A percentile compares a stretch with the other conserved stretches of the same genome.
Evolutionary conservation across 2,329 filamentous ascomycete genomes (phyloP).

Genomic region (Bipolaris zeicola): DNA sequence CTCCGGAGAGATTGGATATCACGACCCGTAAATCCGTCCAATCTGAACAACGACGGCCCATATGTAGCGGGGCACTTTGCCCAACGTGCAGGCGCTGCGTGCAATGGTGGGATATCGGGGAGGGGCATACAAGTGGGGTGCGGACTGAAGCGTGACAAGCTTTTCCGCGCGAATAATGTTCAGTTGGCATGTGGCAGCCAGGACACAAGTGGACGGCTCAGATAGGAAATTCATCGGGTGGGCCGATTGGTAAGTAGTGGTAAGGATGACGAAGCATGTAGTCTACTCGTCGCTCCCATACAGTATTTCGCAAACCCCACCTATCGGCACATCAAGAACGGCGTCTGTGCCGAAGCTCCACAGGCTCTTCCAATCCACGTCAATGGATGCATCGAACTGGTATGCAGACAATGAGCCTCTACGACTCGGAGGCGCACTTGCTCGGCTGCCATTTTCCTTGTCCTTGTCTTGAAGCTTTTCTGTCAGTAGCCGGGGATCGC

Average conservation of each 20-base stretch:
- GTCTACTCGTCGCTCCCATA: constrained; percentile 67
- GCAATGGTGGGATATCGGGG: constrained; percentile 15
- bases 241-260: constrained; percentile 14
- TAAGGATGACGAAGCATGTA: constrained; percentile 23
- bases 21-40: constrained; percentile 6
- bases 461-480: constrained; percentile 30
- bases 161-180: constrained; percentile 15
- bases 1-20: constrained; percentile 20
- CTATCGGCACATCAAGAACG: constrained; percentile 94
- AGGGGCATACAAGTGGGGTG: constrained; percentile 31
- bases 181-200: neutral
- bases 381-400: constrained; percentile 47
- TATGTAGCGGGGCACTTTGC: constrained; percentile 18
- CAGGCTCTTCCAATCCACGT: constrained; percentile 75
- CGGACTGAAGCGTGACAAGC: constrained; percentile 21
- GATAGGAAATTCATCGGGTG: neutral
- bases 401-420: constrained; percentile 40
- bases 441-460: constrained; percentile 49
- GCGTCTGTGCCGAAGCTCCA: constrained; percentile 96
- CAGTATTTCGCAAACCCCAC: constrained; percentile 91
- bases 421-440: constrained; percentile 47
- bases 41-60: constrained; percentile 7
- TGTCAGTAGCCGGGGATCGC: constrained; percentile 34
- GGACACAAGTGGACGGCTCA: neutral
- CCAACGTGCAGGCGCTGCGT: constrained; percentile 11